phyloP scores from a whole-genome alignment of 1,284 basidiomycete genomes.

The Heliocybe sulcata region DNA sequence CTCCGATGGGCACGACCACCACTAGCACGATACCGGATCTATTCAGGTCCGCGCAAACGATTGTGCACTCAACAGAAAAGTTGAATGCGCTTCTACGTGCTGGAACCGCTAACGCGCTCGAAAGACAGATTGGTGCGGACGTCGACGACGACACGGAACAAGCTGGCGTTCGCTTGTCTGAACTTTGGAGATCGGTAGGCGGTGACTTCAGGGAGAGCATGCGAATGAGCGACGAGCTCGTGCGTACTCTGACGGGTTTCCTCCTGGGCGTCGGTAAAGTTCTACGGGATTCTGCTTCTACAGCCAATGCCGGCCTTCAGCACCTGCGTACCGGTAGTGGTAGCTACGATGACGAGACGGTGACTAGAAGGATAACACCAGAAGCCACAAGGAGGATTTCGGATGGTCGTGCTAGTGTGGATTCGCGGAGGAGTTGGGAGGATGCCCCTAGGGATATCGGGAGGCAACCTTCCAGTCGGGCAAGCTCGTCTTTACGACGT shows the following conservation, averaged over 20 bases:
- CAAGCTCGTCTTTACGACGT: constrained; percentile 3
- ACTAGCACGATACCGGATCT: constrained; percentile 42
- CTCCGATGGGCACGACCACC: constrained; percentile 32
- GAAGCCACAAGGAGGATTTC: constrained; percentile 22
- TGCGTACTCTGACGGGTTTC: constrained; percentile 66
- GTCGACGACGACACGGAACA: constrained; percentile 35
- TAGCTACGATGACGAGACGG: constrained; percentile 40
- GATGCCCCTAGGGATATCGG: constrained; percentile 17
- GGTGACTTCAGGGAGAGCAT: constrained; percentile 64
- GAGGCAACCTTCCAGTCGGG: constrained; percentile 16
- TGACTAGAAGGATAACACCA: constrained; percentile 16
- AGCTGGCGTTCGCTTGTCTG: constrained; percentile 31
- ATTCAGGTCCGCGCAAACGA: constrained; percentile 48
- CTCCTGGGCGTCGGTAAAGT: constrained; percentile 65
- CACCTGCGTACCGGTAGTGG: constrained; percentile 41
- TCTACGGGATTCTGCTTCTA: constrained; percentile 44
- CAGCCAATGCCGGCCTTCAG: constrained; percentile 23
- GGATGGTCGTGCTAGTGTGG: constrained; percentile 45
- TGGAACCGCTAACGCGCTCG: constrained; percentile 50
- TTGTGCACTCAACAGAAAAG: constrained; percentile 56
- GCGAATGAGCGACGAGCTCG: constrained; percentile 67
- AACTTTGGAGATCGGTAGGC: constrained; percentile 61
- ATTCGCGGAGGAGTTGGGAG: constrained; percentile 56
- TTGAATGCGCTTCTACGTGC: constrained; percentile 53
- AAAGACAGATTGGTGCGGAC: constrained; percentile 67